Base-by-base conservation (phyloP, 2,329 filamentous ascomycete species). In the Trichoderma breve region DNA sequence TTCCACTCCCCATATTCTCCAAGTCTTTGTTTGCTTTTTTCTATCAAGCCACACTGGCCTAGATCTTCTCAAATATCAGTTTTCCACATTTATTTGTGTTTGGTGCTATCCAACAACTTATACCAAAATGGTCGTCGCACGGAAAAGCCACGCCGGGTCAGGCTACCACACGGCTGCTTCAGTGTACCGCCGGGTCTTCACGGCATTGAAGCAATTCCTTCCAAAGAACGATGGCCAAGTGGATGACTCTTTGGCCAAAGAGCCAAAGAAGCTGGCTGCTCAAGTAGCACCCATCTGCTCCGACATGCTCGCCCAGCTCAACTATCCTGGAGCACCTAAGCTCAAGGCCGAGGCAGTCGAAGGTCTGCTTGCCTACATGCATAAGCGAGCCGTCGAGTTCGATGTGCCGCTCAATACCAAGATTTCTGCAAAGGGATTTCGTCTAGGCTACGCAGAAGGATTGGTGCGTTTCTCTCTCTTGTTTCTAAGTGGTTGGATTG, bases 301-400 rank as follows among this genome's bases (percentile, higher is more conserved):
- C 5, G 67, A 53, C 36, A 51, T 61, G 66, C 66, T 61, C 39
- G 28, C 26, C 6, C 67, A 62, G 30, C 67, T 53, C 39, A 62
- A 61, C 28, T 70, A 53, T 53, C 67, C 67, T 9, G 67, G 67
- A 28, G 43, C 57, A 9, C 57, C 67, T 1, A 39, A 62, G 39
- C 57, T 61, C 3, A 62, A 53, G 39, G 57, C 67, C 28, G 57
- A 62, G 60, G 65, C 65, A 9, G 57, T 70, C 21, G 57, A 53
- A 53, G 28, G 15, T 12, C 11, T 67, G 47, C 64, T 67, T 21
- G 47, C 53, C 8, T 67, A 67, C 21, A 70, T 70, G 67, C 28
- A 61, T 43, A 70, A 62, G 67, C 67, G 67, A 43, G 67, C 57
- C 28, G 9, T 67, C 21, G 64, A 67, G 28, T 67, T 67, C 34